Evolutionary conservation across 1,284 basidiomycete species (phyloP).

Genomic region (Microbotryomycetes sp.): DNA sequence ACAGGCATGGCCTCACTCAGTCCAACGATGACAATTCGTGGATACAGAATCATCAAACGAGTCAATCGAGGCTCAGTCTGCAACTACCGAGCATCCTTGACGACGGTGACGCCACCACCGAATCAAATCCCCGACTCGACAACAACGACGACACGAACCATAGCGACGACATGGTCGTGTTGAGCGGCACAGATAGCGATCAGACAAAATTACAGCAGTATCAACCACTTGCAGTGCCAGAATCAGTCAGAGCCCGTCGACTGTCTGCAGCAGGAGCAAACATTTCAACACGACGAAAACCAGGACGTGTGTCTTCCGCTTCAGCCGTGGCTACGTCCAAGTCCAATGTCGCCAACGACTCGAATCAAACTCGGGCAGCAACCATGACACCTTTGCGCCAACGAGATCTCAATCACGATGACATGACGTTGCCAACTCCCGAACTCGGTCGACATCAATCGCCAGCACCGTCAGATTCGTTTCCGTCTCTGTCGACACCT

Average conservation of each 20-base stretch:
- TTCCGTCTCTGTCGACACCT: background rate
- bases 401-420: background rate
- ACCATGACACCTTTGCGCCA: background rate
- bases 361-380: too few relatives aligned
- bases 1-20: too few relatives aligned
- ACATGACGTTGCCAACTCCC: background rate
- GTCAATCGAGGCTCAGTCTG: background rate
- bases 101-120: too few relatives aligned
- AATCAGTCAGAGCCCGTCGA: constrained; percentile 1
- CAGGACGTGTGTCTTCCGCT: background rate
- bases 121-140: too few relatives aligned
- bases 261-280: background rate
- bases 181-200: constrained; percentile 9
- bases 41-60: too few relatives aligned
- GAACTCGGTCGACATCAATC: background rate
- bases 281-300: background rate
- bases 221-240: background rate
- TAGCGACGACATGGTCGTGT: constrained; percentile 24
- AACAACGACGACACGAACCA: constrained; percentile 1
- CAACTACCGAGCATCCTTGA: background rate
- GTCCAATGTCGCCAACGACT: too few relatives aligned
- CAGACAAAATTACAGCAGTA: background rate
- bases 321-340: too few relatives aligned
- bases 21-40: too few relatives aligned
- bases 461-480: background rate